Evolutionary conservation across 306 rosid species (phyloP).

Genomic region (Inga oerstediana): DNA sequence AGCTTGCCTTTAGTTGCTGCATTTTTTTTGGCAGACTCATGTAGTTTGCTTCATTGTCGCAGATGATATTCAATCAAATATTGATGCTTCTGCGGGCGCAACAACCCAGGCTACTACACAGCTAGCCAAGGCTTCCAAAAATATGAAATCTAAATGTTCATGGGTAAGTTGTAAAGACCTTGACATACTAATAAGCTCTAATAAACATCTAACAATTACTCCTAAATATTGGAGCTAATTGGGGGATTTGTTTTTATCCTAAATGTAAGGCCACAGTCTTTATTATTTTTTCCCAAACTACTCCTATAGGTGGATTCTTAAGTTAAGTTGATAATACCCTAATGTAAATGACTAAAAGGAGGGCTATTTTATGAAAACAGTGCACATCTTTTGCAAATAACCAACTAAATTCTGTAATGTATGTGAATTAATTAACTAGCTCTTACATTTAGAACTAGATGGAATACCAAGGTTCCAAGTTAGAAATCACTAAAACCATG

Average conservation of each 20-base stretch:
- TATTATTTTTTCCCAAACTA: neutral
- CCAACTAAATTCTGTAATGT: neutral
- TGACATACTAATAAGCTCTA: slow-evolving; percentile 13
- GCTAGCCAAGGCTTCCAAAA: slow-evolving; percentile 68
- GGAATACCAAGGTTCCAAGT: neutral
- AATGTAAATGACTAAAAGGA: neutral
- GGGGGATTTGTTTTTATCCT: neutral
- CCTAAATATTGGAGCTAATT: neutral
- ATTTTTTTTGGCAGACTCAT: slow-evolving; percentile 3
- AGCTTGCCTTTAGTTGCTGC: slow-evolving; percentile 23
- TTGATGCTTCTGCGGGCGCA: slow-evolving; percentile 63
- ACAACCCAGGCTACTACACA: slow-evolving; percentile 59
- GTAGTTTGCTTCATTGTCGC: slow-evolving; percentile 26
- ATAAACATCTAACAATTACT: neutral
- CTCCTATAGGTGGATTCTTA: neutral
- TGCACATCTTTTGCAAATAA: neutral
- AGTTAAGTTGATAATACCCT: neutral
- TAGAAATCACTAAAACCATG: neutral
- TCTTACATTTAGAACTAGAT: neutral
- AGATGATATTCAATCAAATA: slow-evolving; percentile 76
- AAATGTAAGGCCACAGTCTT: neutral
- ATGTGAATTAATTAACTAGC: neutral
- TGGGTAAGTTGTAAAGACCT: slow-evolving; percentile 54
- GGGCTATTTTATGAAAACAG: neutral
- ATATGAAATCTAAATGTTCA: slow-evolving; percentile 56